These are phyloP conservation scores for Chlamydomonas reinhardtii DNA, from an alignment of 163 green algal genomes.

Conservation along the genomic window DNA sequence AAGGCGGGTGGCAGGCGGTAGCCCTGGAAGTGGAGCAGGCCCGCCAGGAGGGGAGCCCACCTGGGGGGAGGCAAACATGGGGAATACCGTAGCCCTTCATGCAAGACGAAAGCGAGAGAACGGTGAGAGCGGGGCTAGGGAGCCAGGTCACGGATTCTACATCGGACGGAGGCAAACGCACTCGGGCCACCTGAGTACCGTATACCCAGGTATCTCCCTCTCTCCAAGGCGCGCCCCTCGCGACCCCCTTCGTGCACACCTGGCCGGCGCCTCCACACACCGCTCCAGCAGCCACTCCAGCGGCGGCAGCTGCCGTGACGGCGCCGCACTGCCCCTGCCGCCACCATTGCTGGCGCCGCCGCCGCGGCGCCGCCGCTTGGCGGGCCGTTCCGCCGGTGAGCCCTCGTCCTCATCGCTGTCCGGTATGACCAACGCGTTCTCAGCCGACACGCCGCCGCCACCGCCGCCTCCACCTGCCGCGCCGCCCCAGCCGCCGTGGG, in stretches of 20 bases:
- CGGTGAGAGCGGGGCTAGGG: too few relatives aligned
- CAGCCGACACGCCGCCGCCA: background rate
- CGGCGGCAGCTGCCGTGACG: background rate
- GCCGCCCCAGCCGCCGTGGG: background rate
- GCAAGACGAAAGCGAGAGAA: too few relatives aligned
- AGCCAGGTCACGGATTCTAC: too few relatives aligned
- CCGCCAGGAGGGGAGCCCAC: constrained; percentile 15
- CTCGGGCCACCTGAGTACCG: too few relatives aligned
- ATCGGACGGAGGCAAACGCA: too few relatives aligned
- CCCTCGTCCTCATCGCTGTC: constrained; percentile 13
- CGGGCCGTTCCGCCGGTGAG: too few relatives aligned
- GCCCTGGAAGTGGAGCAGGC: constrained; percentile 26
- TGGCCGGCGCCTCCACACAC: background rate
- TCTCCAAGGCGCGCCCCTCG: background rate
- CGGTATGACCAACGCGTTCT: background rate
- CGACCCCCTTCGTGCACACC: background rate
- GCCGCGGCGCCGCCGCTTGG: background rate
- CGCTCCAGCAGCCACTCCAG: constrained; percentile 44
- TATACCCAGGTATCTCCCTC: too few relatives aligned
- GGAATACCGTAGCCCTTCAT: too few relatives aligned
- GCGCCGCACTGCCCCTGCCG: background rate
- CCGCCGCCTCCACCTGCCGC: background rate
- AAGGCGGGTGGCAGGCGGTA: constrained; percentile 26
- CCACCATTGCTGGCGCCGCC: background rate
- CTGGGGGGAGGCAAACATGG: too few relatives aligned